These are phyloP conservation scores for Phytophthora macrochlamydospora DNA, from an alignment of 352 stramenopile genomes.

Conservation along the genomic window DNA sequence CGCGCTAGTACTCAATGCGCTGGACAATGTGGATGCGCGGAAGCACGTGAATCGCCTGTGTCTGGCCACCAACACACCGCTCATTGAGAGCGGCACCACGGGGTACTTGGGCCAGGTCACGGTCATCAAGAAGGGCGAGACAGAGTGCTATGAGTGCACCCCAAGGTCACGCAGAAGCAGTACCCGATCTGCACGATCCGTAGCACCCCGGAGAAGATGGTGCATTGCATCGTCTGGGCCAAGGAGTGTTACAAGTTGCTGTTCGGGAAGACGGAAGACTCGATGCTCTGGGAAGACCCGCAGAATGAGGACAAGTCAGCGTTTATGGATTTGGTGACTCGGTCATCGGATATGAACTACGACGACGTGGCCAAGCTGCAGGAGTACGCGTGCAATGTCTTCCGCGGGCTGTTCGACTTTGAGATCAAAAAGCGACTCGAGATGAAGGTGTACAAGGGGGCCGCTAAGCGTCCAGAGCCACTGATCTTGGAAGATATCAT, in stretches of 20 bases:
- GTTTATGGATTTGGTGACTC: slow-evolving; percentile 83
- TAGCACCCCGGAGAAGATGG: slow-evolving; percentile 98
- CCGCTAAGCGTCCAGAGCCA: slow-evolving; percentile 88
- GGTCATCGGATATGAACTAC: slow-evolving; percentile 44
- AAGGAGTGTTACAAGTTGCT: slow-evolving; percentile 92
- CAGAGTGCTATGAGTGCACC: slow-evolving; percentile 99
- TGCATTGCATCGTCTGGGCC: slow-evolving; percentile 99
- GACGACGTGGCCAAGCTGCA: slow-evolving; percentile 48
- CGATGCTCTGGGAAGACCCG: slow-evolving; percentile 96
- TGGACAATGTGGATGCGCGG: slow-evolving; percentile 99
- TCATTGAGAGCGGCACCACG: slow-evolving; percentile 98
- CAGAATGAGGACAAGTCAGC: slow-evolving; percentile 80
- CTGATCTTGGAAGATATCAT: slow-evolving; percentile 71
- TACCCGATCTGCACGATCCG: slow-evolving; percentile 99
- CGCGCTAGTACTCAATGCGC: slow-evolving; percentile 97
- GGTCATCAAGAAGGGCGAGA: slow-evolving; percentile 97
- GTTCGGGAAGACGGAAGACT: slow-evolving; percentile 84
- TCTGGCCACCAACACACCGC: slow-evolving; percentile 83
- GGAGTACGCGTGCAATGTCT: slow-evolving; percentile 75
- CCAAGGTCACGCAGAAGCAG: slow-evolving; percentile 95
- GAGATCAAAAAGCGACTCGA: slow-evolving; percentile 97
- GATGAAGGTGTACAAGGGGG: slow-evolving; percentile 97
- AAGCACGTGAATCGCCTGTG: slow-evolving; percentile 99
- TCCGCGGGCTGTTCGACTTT: slow-evolving; percentile 92
- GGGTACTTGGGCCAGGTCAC: slow-evolving; percentile 98